Evolutionary conservation across 257 asterid species (phyloP).

Genomic region (Salvia splendens): DNA sequence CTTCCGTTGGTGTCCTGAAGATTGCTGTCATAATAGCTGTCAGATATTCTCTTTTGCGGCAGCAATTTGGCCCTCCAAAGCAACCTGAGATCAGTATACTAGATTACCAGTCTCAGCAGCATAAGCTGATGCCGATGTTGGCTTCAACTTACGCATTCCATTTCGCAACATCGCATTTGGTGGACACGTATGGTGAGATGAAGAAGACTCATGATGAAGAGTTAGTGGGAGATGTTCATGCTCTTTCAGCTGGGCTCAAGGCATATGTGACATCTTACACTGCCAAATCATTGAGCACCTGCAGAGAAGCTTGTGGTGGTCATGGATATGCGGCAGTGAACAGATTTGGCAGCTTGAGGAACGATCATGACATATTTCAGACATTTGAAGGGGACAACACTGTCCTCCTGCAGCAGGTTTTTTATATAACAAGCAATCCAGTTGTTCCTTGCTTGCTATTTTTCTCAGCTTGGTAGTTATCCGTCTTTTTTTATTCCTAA

Average conservation of each 20-base stretch:
- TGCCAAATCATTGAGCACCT: conserved; percentile 75
- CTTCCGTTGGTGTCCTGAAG: conserved; percentile 88
- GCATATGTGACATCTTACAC: conserved; percentile 92
- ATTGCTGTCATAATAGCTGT: conserved; percentile 76
- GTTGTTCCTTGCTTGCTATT: background rate
- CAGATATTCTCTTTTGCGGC: conserved; percentile 79
- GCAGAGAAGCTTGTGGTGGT: conserved; percentile 98
- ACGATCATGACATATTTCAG: conserved; percentile 96
- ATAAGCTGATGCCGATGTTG: conserved; percentile 95
- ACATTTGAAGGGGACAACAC: conserved; percentile 99
- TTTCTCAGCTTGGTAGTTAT: background rate
- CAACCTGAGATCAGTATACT: conserved; percentile 90
- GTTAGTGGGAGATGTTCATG: conserved; percentile 81
- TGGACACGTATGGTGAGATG: conserved; percentile 79
- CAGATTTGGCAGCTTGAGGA: conserved; percentile 91
- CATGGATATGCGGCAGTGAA: conserved; percentile 99
- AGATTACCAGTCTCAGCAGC: conserved; percentile 98
- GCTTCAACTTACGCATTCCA: conserved; percentile 93
- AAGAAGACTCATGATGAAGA: conserved; percentile 76
- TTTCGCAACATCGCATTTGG: conserved; percentile 71
- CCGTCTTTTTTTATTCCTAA: background rate
- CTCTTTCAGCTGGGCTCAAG: conserved; percentile 94
- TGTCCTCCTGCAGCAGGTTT: conserved; percentile 94
- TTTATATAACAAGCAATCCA: conserved; percentile 11
- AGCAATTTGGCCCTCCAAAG: conserved; percentile 97